phyloP scores from a whole-genome alignment of 768 basidiomycete genomes.

The Leccinum arenicola region DNA sequence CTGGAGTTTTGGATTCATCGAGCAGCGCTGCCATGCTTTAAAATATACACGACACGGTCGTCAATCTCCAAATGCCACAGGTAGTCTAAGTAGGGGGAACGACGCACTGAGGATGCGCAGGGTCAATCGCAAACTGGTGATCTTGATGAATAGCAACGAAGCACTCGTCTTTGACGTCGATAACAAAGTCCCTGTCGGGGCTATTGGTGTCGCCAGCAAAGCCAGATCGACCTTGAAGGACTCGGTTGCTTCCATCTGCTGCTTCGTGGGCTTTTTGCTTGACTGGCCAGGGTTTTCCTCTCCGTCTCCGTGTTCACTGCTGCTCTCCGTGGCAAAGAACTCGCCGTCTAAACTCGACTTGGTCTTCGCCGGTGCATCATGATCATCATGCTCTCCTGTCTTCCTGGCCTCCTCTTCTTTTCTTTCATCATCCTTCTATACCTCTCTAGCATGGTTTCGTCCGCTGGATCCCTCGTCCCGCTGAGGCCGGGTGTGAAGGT shows the following conservation, averaged over 20 bases:
- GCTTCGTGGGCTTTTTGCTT: conserved; percentile 22
- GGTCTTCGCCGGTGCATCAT: conserved; percentile 16
- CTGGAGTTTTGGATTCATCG: conserved; percentile 74
- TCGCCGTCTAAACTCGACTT: conserved; percentile 49
- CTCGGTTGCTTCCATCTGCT: conserved; percentile 16
- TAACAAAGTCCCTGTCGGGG: conserved; percentile 59
- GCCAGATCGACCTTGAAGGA: conserved; percentile 56
- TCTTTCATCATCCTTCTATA: conserved; percentile 91
- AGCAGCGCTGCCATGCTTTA: conserved; percentile 78
- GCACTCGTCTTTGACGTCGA: conserved; percentile 84
- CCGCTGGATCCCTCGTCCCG: conserved; percentile 46
- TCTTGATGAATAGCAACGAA: conserved; percentile 89
- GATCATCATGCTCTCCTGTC: conserved; percentile 24
- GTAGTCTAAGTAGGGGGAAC: not conserved
- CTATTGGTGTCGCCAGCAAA: conserved; percentile 58
- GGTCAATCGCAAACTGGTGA: conserved; percentile 94
- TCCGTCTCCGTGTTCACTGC: conserved; percentile 28
- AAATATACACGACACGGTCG: not conserved
- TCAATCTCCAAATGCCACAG: not conserved
- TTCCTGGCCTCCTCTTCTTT: conserved; percentile 64
- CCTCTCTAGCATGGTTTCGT: conserved; percentile 84
- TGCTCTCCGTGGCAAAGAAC: conserved; percentile 61
- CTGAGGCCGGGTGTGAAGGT: conserved; percentile 88
- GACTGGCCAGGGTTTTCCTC: conserved; percentile 17
- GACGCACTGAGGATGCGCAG: conserved; percentile 88